These are phyloP conservation scores for Aureobasidium leucospermi DNA, from an alignment of 2,329 filamentous ascomycete genomes.

Conservation along the genomic window DNA sequence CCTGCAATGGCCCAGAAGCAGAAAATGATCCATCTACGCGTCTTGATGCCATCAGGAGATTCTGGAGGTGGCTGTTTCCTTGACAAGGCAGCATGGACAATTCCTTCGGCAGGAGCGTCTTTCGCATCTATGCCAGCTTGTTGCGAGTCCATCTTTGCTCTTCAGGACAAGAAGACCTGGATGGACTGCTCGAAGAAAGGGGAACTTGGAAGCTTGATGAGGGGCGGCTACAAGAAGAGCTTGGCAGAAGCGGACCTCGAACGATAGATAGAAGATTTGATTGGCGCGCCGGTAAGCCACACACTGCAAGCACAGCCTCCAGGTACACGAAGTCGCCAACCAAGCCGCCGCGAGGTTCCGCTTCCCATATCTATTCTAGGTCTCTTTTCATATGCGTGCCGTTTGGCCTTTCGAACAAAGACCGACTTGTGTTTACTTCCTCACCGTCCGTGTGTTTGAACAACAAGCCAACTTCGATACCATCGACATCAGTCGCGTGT, in stretches of 20 bases:
- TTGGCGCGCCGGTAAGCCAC: slow-evolving; percentile 2
- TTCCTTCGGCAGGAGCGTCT: background rate
- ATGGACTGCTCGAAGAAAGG: background rate
- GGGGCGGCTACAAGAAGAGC: background rate
- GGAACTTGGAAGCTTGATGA: background rate
- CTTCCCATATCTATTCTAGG: background rate
- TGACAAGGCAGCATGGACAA: slow-evolving; percentile 9
- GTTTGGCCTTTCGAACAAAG: background rate
- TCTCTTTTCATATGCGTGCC: background rate
- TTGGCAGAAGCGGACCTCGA: background rate
- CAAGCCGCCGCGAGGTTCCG: slow-evolving; percentile 2
- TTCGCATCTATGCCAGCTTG: background rate
- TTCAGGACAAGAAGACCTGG: background rate
- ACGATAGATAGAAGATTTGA: background rate
- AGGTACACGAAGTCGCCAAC: background rate
- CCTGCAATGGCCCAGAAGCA: slow-evolving; percentile 89
- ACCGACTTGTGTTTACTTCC: background rate
- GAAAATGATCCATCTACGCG: slow-evolving; percentile 66
- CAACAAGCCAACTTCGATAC: background rate
- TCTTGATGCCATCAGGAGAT: slow-evolving; percentile 58
- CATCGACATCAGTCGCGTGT: background rate
- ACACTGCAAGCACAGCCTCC: background rate
- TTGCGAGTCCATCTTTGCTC: background rate
- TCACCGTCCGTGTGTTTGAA: background rate
- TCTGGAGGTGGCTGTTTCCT: slow-evolving; percentile 63